A percentile compares a stretch with the other conserved stretches of the same genome.
These are phyloP conservation scores for Candida bentonensis DNA, from an alignment of 805 yeast genomes.

Conservation along the genomic window DNA sequence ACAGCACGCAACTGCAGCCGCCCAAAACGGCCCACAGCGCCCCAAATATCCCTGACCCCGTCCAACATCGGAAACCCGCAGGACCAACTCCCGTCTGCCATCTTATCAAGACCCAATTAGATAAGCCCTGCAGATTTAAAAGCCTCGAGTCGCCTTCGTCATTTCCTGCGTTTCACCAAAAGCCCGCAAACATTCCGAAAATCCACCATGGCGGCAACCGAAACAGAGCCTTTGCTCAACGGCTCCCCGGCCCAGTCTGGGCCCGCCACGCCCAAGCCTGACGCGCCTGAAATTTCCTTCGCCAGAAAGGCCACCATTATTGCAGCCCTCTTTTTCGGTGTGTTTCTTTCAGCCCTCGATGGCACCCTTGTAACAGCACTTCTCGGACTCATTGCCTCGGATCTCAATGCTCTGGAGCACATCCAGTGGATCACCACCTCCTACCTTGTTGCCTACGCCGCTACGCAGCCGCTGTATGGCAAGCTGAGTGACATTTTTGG, in stretches of 20 bases:
- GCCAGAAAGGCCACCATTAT: background rate
- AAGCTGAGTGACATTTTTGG: constrained; percentile 42
- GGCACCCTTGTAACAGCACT: constrained; percentile 42
- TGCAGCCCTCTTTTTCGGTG: constrained; percentile 13
- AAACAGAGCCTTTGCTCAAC: background rate
- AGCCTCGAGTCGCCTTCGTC: too few species aligned
- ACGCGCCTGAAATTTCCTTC: background rate
- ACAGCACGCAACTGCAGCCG: too few species aligned
- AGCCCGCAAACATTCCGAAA: too few species aligned
- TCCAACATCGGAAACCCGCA: too few species aligned
- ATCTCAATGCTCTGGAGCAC: constrained; percentile 33
- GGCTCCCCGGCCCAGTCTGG: background rate
- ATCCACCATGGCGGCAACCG: too few species aligned
- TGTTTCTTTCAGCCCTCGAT: constrained; percentile 35
- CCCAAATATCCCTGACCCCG: too few species aligned
- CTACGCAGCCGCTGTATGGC: constrained; percentile 58
- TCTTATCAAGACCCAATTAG: too few species aligned
- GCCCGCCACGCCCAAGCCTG: background rate
- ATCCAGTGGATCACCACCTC: constrained; percentile 57
- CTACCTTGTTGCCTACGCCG: constrained; percentile 46
- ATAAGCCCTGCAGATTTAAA: too few species aligned
- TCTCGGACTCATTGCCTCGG: constrained; percentile 41
- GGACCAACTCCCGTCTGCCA: too few species aligned
- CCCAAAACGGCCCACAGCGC: too few species aligned
- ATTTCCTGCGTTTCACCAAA: too few species aligned